A percentile compares a stretch with the other conserved stretches of the same genome.
Conservation (phyloP, 192 early-diverging fungal genomes). For the Pilobolus umbonatus region DNA sequence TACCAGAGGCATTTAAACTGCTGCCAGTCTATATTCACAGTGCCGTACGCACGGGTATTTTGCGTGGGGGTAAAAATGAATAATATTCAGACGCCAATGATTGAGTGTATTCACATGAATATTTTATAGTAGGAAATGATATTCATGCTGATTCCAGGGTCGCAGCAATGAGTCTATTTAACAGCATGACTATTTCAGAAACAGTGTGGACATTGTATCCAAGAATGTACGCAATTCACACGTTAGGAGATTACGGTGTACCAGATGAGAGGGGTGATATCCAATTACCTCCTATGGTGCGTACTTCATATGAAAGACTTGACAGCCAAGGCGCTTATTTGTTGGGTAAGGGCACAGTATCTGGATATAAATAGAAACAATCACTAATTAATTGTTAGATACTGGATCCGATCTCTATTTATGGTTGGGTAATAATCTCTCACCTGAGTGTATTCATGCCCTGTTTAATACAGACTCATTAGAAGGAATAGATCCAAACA, state of each 20-base stretch:
- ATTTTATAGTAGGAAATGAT: conserved; percentile 36
- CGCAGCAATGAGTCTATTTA: conserved; percentile 78
- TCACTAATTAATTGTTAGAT: conserved; percentile 38
- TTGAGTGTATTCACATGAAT: neutral
- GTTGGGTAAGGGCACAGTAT: conserved; percentile 45
- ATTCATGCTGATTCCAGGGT: conserved; percentile 78
- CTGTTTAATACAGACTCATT: conserved; percentile 74
- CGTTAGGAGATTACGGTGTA: conserved; percentile 25
- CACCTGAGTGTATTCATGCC: conserved; percentile 55
- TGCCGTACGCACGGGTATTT: conserved; percentile 75
- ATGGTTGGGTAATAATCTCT: conserved; percentile 78
- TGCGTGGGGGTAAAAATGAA: conserved; percentile 59
- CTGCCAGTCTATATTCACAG: conserved; percentile 85
- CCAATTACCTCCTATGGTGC: conserved; percentile 57
- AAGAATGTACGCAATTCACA: conserved; percentile 50
- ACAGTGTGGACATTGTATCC: conserved; percentile 81
- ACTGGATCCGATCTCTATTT: conserved; percentile 75
- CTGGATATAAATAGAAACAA: neutral
- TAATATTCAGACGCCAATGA: neutral
- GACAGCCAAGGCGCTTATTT: conserved; percentile 77
- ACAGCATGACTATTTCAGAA: conserved; percentile 69
- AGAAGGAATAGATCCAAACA: conserved; percentile 64
- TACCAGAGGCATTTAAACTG: conserved; percentile 95
- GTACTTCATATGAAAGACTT: conserved; percentile 75
- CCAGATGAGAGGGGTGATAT: conserved; percentile 46